Conservation (phyloP, 371 early-diverging fungal species). For the Rhizopus sp. region DNA sequence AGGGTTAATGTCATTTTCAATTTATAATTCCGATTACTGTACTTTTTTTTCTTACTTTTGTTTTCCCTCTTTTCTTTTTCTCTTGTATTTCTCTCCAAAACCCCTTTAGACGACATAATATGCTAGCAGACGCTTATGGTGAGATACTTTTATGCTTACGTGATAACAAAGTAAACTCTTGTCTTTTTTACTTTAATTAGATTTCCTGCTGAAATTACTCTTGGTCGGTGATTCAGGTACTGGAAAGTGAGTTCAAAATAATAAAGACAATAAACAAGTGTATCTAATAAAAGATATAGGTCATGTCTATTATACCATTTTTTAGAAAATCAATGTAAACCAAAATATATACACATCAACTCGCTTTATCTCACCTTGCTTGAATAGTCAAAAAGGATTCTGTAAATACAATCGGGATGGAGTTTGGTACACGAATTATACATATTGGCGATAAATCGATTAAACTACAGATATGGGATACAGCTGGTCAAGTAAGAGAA, state of each 20-base stretch:
- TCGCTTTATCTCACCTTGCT: not conserved
- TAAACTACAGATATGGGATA: constrained; percentile 87
- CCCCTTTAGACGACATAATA: constrained; percentile 16
- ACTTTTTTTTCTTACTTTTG: not conserved
- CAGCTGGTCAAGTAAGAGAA: constrained; percentile 73
- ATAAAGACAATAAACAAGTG: constrained; percentile 1
- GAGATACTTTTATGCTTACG: not conserved
- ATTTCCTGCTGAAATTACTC: constrained; percentile 61
- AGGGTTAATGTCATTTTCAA: too few relatives aligned
- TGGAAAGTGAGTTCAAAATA: constrained; percentile 53
- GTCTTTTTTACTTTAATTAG: constrained; percentile 19
- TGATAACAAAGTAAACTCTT: not conserved
- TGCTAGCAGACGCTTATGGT: constrained; percentile 57
- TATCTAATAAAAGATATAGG: constrained; percentile 28
- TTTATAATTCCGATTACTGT: not conserved
- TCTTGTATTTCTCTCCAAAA: not conserved
- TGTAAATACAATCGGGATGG: constrained; percentile 72
- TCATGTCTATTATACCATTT: constrained; percentile 70
- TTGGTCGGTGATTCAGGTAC: constrained; percentile 67
- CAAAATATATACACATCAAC: not conserved
- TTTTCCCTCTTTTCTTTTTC: not conserved
- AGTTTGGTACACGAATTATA: constrained; percentile 68
- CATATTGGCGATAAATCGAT: constrained; percentile 65
- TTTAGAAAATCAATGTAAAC: constrained; percentile 64
- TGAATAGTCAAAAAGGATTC: constrained; percentile 59